phyloP scores from a whole-genome alignment of 2,329 filamentous ascomycete genomes.

The Arthrobotrys sinensis region DNA sequence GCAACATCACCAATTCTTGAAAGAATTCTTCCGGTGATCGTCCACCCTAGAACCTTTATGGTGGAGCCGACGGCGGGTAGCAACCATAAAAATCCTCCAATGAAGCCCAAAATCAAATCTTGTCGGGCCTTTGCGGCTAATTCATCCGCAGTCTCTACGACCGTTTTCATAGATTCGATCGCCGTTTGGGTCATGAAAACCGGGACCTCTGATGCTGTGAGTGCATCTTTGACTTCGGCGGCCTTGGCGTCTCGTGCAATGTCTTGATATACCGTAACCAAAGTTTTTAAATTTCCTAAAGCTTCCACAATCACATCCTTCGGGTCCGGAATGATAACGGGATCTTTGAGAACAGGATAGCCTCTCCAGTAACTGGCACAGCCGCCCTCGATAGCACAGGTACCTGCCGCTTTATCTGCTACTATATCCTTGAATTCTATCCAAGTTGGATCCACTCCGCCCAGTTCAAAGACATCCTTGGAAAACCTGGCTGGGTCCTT shows the following conservation, averaged over 20 bases:
- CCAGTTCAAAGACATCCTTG: slow-evolving; percentile 19
- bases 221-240: slow-evolving; percentile 5
- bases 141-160: slow-evolving; percentile 17
- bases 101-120: slow-evolving; percentile 20
- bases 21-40: neutral
- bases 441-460: slow-evolving; percentile 20
- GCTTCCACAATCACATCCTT: neutral
- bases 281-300: slow-evolving; percentile 17
- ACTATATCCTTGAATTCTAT: slow-evolving; percentile 3
- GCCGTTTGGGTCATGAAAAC: slow-evolving; percentile 31
- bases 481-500: slow-evolving; percentile 1
- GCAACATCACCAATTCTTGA: neutral
- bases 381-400: neutral
- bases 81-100: slow-evolving; percentile 18
- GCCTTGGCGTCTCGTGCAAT: slow-evolving; percentile 3
- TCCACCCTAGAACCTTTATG: neutral
- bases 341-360: slow-evolving; percentile 6
- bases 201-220: slow-evolving; percentile 19
- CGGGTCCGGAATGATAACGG: slow-evolving; percentile 12
- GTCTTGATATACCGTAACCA: neutral
- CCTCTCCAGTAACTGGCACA: slow-evolving; percentile 2
- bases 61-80: slow-evolving; percentile 5
- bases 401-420: slow-evolving; percentile 6
- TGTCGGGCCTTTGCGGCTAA: neutral
- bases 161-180: slow-evolving; percentile 12